Evolutionary conservation across 1,284 basidiomycete genomes (phyloP).

Genomic region (Microbotryomycetes sp.): DNA sequence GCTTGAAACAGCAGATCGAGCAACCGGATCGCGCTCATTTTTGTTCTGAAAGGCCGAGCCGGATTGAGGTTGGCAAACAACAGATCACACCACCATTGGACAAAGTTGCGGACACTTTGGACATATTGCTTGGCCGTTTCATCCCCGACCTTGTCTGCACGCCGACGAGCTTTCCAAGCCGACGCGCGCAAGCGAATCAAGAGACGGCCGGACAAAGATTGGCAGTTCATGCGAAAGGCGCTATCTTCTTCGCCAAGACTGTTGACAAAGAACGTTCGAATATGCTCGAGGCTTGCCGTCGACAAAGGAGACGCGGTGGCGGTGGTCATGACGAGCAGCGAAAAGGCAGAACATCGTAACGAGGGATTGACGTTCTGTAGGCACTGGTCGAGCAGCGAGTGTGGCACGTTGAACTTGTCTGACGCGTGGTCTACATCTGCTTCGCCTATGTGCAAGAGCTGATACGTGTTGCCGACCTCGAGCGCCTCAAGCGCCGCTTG

Average conservation of each 20-base stretch:
- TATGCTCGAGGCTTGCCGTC: constrained; percentile 8
- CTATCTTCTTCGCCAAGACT: constrained; percentile 29
- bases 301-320: constrained; percentile 12
- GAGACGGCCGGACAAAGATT: constrained; percentile 20
- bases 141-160: constrained; percentile 10
- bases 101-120: constrained; percentile 3
- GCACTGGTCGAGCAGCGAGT: background rate
- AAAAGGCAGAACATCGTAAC: constrained; percentile 24
- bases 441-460: constrained; percentile 11
- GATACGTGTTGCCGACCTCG: constrained; percentile 20
- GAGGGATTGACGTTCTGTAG: constrained; percentile 12
- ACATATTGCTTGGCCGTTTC: constrained; percentile 11
- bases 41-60: constrained; percentile 25
- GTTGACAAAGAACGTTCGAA: constrained; percentile 17
- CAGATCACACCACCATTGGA: constrained; percentile 8
- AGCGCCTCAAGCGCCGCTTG: constrained; percentile 21
- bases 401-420: constrained; percentile 6
- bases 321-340: constrained; percentile 23
- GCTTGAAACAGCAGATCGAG: constrained; percentile 27
- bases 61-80: constrained; percentile 26
- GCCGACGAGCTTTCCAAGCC: constrained; percentile 15
- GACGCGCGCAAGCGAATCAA: constrained; percentile 27
- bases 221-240: constrained; percentile 20
- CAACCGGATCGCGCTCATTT: constrained; percentile 25
- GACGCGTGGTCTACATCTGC: background rate